These are phyloP conservation scores for Phytopythium delawarense DNA, from an alignment of 352 stramenopile genomes.

Conservation along the genomic window DNA sequence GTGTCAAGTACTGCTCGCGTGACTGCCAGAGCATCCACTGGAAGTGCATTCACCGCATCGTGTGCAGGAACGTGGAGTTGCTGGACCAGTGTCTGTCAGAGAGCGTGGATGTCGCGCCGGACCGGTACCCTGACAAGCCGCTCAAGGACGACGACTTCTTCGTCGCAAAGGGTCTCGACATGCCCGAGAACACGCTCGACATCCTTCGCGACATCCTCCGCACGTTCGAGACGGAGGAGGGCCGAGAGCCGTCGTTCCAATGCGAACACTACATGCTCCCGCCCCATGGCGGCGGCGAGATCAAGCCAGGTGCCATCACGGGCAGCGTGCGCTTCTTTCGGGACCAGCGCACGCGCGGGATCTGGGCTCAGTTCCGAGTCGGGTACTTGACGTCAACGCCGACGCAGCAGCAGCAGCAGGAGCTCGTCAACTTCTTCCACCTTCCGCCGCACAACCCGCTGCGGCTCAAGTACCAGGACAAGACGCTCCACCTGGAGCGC, in stretches of 20 bases:
- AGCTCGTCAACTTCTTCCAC: constrained; percentile 29
- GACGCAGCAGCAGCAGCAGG: constrained; percentile 17
- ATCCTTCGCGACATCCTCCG: constrained; percentile 19
- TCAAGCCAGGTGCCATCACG: constrained; percentile 11
- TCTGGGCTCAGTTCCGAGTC: constrained; percentile 18
- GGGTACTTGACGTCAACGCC: constrained; percentile 20
- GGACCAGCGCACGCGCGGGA: constrained; percentile 1
- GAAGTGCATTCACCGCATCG: constrained; percentile 25
- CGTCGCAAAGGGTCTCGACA: not conserved
- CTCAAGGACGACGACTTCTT: constrained; percentile 2
- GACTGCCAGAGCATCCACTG: constrained; percentile 28
- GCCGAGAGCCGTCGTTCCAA: not conserved
- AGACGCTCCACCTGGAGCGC: constrained; percentile 15
- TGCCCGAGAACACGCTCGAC: constrained; percentile 13
- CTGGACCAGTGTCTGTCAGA: constrained; percentile 16
- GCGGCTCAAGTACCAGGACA: constrained; percentile 16
- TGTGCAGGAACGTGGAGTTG: constrained; percentile 21
- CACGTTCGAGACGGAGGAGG: constrained; percentile 4
- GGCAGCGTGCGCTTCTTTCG: constrained; percentile 21
- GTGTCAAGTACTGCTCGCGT: constrained; percentile 25
- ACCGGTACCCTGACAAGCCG: constrained; percentile 7
- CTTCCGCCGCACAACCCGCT: constrained; percentile 26
- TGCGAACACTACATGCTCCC: constrained; percentile 26
- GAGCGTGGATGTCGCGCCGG: constrained; percentile 21
- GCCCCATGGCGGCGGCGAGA: constrained; percentile 3